Conservation (phyloP, 1,284 basidiomycete species). For the Exobasidium cylindrosporum region DNA sequence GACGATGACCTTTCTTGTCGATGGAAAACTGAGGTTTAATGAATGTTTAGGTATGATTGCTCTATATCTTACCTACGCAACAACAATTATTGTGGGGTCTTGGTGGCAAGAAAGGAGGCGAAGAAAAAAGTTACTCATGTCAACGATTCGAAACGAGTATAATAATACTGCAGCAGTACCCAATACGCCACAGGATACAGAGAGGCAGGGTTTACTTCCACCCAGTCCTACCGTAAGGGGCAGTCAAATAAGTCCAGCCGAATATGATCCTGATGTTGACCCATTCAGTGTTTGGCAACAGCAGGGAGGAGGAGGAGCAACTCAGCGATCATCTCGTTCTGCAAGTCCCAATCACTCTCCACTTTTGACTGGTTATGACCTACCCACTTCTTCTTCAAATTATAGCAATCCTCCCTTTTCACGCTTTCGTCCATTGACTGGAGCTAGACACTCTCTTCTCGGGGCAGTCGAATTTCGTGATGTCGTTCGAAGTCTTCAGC, state of each 20-base stretch:
- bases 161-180: slow-evolving; percentile 15
- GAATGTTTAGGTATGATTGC: slow-evolving; percentile 73
- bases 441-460: slow-evolving; percentile 65
- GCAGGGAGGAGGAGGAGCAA: slow-evolving; percentile 4
- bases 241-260: slow-evolving; percentile 26
- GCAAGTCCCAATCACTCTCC: slow-evolving; percentile 4
- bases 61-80: slow-evolving; percentile 76
- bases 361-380: not conserved
- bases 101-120: slow-evolving; percentile 64
- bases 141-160: slow-evolving; percentile 34
- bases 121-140: slow-evolving; percentile 25
- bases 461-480: slow-evolving; percentile 90
- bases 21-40: slow-evolving; percentile 69
- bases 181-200: not conserved
- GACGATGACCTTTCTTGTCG: slow-evolving; percentile 73
- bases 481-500: slow-evolving; percentile 74
- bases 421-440: not conserved
- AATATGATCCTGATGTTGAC: slow-evolving; percentile 42
- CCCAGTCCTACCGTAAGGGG: not conserved
- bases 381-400: slow-evolving; percentile 1
- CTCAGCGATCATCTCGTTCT: not conserved
- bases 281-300: slow-evolving; percentile 35
- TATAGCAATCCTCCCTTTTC: not conserved
- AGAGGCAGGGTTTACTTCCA: slow-evolving; percentile 14
- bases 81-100: slow-evolving; percentile 70